Percentiles rank a stretch among this genome's conserved stretches.
These are phyloP conservation scores for Lichenothelia convexa DNA, from an alignment of 495 filamentous ascomycete species.

Conservation along the genomic window DNA sequence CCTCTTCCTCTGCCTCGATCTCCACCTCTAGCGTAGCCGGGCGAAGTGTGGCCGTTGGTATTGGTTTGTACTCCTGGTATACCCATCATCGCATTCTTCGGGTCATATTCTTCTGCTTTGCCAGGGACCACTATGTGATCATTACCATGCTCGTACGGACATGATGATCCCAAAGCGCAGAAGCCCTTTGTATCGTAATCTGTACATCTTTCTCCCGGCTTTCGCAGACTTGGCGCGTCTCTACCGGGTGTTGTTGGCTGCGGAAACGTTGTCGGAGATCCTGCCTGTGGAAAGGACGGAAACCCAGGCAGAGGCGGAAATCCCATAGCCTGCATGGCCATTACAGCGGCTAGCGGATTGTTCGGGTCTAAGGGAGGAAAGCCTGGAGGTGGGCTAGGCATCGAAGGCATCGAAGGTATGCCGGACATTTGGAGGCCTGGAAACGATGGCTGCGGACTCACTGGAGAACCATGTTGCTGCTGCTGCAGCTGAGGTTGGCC, in stretches of 20 bases:
- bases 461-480: too few relatives aligned
- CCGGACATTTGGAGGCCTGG: background rate
- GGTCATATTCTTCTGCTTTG: conserved; percentile 57
- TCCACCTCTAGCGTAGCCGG: conserved; percentile 14
- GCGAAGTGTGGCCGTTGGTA: conserved; percentile 7
- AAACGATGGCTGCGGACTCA: background rate
- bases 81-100: conserved; percentile 38
- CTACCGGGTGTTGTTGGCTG: conserved; percentile 1
- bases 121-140: conserved; percentile 11
- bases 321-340: conserved; percentile 52
- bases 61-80: conserved; percentile 11
- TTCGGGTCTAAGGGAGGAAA: conserved; percentile 39
- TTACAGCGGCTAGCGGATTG: conserved; percentile 49
- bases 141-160: conserved; percentile 2
- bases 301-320: conserved; percentile 39
- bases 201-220: conserved; percentile 44
- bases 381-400: conserved; percentile 27
- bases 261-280: conserved; percentile 14
- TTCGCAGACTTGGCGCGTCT: conserved; percentile 17
- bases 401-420: conserved; percentile 20
- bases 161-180: background rate
- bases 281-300: conserved; percentile 24
- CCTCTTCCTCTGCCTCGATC: conserved; percentile 28
- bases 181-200: conserved; percentile 73
- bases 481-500: background rate